These are phyloP conservation scores for Platanus orientalis DNA, from an alignment of 164 flowering plant genomes.

Conservation along the genomic window DNA sequence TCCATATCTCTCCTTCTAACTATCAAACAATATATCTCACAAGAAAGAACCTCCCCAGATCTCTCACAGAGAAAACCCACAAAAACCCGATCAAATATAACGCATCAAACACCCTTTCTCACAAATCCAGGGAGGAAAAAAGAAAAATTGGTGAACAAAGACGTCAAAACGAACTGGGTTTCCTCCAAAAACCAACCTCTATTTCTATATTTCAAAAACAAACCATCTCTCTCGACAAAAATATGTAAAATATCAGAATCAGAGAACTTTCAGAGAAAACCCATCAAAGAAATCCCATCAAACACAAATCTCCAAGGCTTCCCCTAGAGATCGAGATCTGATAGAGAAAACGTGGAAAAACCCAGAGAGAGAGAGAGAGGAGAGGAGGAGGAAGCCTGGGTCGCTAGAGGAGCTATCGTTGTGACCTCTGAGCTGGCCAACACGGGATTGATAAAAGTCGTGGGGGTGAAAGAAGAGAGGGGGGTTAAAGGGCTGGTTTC, in stretches of 20 bases:
- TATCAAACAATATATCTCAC: not conserved
- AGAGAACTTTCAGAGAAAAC: not conserved
- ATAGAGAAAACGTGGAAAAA: slow-evolving; percentile 12
- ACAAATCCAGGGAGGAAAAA: slow-evolving; percentile 3
- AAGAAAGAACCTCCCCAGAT: slow-evolving; percentile 5
- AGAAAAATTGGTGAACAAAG: not conserved
- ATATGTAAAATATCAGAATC: no score
- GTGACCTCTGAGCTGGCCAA: not conserved
- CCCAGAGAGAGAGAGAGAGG: not conserved
- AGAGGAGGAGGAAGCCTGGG: not conserved
- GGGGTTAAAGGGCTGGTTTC: not conserved
- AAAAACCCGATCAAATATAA: slow-evolving; percentile 16
- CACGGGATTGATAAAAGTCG: slow-evolving; percentile 1
- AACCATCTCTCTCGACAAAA: no score
- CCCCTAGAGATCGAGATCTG: slow-evolving; percentile 19
- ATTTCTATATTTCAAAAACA: no score
- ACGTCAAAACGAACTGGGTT: not conserved
- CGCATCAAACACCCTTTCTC: not conserved
- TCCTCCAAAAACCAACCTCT: not conserved
- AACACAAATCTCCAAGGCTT: slow-evolving; percentile 8
- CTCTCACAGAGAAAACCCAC: slow-evolving; percentile 10
- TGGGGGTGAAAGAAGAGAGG: not conserved
- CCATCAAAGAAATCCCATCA: slow-evolving; percentile 11
- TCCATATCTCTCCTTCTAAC: slow-evolving; percentile 26
- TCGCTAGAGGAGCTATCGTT: not conserved